Conservation (phyloP, 2,329 filamentous ascomycete genomes). For the Pseudopyrenochaeta lycopersici region DNA sequence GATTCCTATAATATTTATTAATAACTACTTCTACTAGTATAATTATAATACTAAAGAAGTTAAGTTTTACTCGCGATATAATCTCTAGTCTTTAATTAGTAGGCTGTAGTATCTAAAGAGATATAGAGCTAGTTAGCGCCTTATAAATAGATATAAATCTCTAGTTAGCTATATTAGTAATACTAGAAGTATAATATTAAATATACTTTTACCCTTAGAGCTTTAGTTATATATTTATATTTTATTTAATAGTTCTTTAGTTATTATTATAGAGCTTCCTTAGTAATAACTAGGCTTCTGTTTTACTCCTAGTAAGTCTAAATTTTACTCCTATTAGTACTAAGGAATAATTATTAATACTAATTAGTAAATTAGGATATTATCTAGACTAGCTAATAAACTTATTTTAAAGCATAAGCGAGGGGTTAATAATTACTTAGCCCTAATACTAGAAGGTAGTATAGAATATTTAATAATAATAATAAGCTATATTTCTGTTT, state of each 20-base stretch:
- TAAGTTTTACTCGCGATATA: slow-evolving; percentile 12
- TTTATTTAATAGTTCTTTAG: slow-evolving; percentile 6
- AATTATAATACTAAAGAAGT: slow-evolving; percentile 8
- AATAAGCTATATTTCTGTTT: slow-evolving; percentile 18
- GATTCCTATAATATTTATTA: slow-evolving; percentile 45
- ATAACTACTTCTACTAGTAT: slow-evolving; percentile 29
- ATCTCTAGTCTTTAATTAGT: slow-evolving; percentile 5
- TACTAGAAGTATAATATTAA: slow-evolving; percentile 14
- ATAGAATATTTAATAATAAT: slow-evolving; percentile 8
- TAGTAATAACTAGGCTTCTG: slow-evolving; percentile 21
- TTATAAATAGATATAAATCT: slow-evolving; percentile 4
- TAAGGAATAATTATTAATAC: slow-evolving; percentile 35
- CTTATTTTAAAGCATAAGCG: slow-evolving; percentile 24
- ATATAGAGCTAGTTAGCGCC: slow-evolving; percentile 17
- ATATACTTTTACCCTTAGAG: slow-evolving; percentile 28
- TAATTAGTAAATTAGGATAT: slow-evolving; percentile 30
- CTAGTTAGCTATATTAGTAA: slow-evolving; percentile 20
- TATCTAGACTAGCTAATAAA: slow-evolving; percentile 34
- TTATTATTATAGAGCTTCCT: slow-evolving; percentile 23
- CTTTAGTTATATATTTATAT: slow-evolving; percentile 23
- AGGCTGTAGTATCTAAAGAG: slow-evolving; percentile 24
- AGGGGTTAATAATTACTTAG: slow-evolving; percentile 37
- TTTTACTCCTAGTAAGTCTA: neutral
- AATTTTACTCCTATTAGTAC: slow-evolving; percentile 34
- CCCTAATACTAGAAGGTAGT: slow-evolving; percentile 44